Evolutionary conservation across 768 basidiomycete species (phyloP).

Genomic region (Lactarius indigo): DNA sequence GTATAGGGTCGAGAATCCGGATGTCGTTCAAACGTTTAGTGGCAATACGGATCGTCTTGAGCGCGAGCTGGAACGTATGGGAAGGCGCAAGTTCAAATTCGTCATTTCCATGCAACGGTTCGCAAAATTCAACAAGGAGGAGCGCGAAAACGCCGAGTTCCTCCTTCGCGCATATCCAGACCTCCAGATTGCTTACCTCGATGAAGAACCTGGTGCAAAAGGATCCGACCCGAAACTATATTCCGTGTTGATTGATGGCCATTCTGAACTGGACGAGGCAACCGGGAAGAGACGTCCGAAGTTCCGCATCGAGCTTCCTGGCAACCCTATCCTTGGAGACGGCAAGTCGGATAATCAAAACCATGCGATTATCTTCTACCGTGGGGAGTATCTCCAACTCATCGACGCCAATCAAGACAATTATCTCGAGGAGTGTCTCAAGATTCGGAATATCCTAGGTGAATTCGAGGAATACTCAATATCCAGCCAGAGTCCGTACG

Average conservation of each 20-base stretch:
- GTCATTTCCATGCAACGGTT: conserved; percentile 98
- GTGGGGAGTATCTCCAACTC: conserved; percentile 97
- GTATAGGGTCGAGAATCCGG: conserved; percentile 98
- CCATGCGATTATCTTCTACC: conserved; percentile 98
- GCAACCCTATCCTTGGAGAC: conserved; percentile 98
- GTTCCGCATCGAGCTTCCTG: conserved; percentile 95
- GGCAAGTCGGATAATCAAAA: conserved; percentile 99
- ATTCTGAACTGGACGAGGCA: conserved; percentile 89
- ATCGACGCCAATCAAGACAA: conserved; percentile 99
- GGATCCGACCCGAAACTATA: conserved; percentile 87
- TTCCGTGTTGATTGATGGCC: conserved; percentile 94
- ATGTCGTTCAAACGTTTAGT: conserved; percentile 92
- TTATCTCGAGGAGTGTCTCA: conserved; percentile 97
- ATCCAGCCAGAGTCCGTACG: conserved; percentile 92
- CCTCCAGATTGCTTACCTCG: conserved; percentile 95
- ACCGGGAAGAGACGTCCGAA: conserved; percentile 91
- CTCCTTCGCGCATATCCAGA: conserved; percentile 97
- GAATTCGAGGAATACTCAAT: conserved; percentile 95
- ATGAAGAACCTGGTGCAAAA: conserved; percentile 89
- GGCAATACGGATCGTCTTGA: conserved; percentile 96
- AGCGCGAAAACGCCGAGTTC: conserved; percentile 98
- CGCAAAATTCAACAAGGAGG: conserved; percentile 99
- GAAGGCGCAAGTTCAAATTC: conserved; percentile 97
- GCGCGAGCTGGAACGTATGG: conserved; percentile 94
- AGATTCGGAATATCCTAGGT: conserved; percentile 95